These are phyloP conservation scores for Hanseniaspora lindneri DNA, from an alignment of 805 yeast genomes.

Conservation along the genomic window DNA sequence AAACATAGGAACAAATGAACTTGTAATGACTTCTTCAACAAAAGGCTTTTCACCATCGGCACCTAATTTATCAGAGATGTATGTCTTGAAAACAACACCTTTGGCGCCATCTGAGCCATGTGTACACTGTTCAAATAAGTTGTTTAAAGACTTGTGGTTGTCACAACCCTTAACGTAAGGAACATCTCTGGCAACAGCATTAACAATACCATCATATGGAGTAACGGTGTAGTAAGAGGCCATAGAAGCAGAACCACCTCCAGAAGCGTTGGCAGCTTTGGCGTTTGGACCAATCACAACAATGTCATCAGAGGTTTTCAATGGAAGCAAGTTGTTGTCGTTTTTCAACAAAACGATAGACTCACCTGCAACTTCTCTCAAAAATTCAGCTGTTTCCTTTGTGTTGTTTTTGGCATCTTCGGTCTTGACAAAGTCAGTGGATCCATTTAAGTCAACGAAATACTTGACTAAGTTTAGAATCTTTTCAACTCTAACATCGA, in stretches of 20 bases:
- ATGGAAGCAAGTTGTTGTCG: conserved; percentile 37
- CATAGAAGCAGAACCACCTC: conserved; percentile 53
- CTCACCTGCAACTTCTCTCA: conserved; percentile 40
- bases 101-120: conserved; percentile 19
- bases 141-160: conserved; percentile 30
- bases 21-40: conserved; percentile 22
- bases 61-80: conserved; percentile 20
- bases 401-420: conserved; percentile 32
- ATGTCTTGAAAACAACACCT: conserved; percentile 25
- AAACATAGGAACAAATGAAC: conserved; percentile 21
- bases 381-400: conserved; percentile 34
- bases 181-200: conserved; percentile 23
- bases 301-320: conserved; percentile 32
- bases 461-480: conserved; percentile 38
- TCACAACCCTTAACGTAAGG: conserved; percentile 31
- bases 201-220: conserved; percentile 37
- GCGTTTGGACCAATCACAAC: conserved; percentile 55
- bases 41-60: conserved; percentile 22
- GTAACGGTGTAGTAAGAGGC: conserved; percentile 38
- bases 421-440: conserved; percentile 2
- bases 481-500: conserved; percentile 39
- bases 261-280: conserved; percentile 36
- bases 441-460: conserved; percentile 23
- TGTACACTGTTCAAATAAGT: conserved; percentile 24
- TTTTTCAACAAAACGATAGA: conserved; percentile 48